Evolutionary conservation across 2,329 filamentous ascomycete genomes (phyloP), one percentile per base, ranked within the genome.

Genomic region (Furcasterigmium sp.): DNA sequence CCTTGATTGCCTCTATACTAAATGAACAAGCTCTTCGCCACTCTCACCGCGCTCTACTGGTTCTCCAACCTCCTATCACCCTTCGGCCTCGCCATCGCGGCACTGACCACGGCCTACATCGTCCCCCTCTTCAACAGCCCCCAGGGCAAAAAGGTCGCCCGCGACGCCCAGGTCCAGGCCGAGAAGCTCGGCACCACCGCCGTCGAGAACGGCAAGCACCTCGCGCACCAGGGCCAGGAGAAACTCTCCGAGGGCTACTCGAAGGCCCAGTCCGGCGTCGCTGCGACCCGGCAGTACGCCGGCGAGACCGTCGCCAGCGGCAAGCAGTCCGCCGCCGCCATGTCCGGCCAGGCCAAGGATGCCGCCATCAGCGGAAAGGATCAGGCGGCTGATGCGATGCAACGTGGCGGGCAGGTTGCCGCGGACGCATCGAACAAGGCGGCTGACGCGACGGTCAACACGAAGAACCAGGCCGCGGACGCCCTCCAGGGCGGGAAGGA

Each of bases 181-280:
- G 41, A 44, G 30, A 39, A 46, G n/a, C 23, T 44, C n/a, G 44
- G 30, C 6, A 38, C 20, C 15, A 25, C 37, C 10, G 39, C 44
- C 10, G 44, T 19, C 14, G 41, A 46, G 5, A 46, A 25, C 15
- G 5, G 37, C 14, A 40, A 26, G 10, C 29, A 39, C 3, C 37
- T 46, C 14, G 44, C 37, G 6, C 37, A 41, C 8, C n/a, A 41
- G 10, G 32, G 44, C 11, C 41, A 46, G 20, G 41, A 5, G 7
- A 46, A 44, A 26, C 15, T 37, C 1, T 19, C 45, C 7, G 25
- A 46, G 6, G 38, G 37, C 4, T 37, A 25, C 7, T 21, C 26
- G 13, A 43, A 17, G 17, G 28, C 36, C 5, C 23, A 28, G 8
- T 39, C 38, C 21, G 34, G 23, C 1, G 14, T 34, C 2, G 28